Conservation (phyloP, 257 asterid genomes). For the Lycium barbarum region DNA sequence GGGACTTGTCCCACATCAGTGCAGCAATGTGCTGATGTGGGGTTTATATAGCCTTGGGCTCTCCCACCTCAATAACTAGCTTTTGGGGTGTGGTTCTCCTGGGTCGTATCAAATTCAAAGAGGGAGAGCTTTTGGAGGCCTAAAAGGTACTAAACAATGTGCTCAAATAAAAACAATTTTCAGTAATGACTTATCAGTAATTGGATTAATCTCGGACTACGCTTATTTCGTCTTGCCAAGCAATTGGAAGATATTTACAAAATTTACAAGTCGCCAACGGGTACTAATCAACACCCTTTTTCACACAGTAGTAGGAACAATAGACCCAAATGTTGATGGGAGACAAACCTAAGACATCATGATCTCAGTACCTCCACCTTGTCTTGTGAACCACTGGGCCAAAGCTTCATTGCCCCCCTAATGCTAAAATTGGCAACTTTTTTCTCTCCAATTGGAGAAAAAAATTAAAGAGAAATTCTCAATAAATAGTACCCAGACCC, state of each 20-base stretch:
- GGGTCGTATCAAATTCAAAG: not conserved
- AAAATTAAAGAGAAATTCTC: not conserved
- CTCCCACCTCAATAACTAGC: too few species aligned
- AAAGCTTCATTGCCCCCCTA: not conserved
- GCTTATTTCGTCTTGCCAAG: not conserved
- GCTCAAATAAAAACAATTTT: not conserved
- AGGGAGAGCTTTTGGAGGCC: not conserved
- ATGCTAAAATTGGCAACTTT: not conserved
- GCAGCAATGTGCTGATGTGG: too few species aligned
- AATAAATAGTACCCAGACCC: not conserved
- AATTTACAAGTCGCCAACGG: not conserved
- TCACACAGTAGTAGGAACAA: not conserved
- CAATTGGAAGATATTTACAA: not conserved
- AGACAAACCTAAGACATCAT: not conserved
- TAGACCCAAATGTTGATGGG: too few species aligned
- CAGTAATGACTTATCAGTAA: not conserved
- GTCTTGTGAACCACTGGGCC: not conserved
- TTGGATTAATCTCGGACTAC: not conserved
- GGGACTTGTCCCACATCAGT: too few species aligned
- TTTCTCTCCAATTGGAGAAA: not conserved
- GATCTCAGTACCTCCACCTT: not conserved
- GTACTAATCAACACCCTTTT: not conserved
- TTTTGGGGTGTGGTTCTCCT: too few species aligned
- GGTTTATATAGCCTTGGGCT: too few species aligned
- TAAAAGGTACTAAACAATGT: conserved; percentile 14